These are phyloP conservation scores for Inga laurina DNA, from an alignment of 306 rosid species.

Conservation along the genomic window DNA sequence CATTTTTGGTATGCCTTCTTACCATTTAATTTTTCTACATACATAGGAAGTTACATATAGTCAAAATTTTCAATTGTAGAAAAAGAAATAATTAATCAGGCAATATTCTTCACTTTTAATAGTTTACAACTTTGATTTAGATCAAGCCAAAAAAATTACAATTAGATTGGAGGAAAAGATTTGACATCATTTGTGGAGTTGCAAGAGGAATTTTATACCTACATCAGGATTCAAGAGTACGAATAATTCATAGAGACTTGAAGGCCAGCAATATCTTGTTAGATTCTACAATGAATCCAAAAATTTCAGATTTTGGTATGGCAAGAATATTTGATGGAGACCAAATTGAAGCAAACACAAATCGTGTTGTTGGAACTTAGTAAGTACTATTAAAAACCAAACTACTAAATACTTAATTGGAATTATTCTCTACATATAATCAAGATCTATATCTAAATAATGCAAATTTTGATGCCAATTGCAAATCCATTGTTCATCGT, in stretches of 20 bases:
- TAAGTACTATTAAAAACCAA: constrained; percentile 31
- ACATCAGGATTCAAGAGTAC: background rate
- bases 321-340: background rate
- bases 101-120: background rate
- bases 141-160: background rate
- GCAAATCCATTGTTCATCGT: too few species aligned
- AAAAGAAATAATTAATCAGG: background rate
- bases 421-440: too few species aligned
- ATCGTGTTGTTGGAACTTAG: constrained; percentile 61
- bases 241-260: background rate
- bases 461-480: background rate
- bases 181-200: background rate
- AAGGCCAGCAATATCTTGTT: background rate
- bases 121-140: constrained; percentile 6
- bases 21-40: background rate
- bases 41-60: too few species aligned
- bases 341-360: background rate
- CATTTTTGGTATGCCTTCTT: constrained; percentile 47
- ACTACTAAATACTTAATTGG: background rate
- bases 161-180: background rate
- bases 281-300: background rate
- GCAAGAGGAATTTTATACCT: background rate
- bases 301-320: background rate
- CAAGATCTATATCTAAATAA: too few species aligned
- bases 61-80: too few species aligned